A percentile compares a stretch with the other conserved stretches of the same genome.
Conservation (phyloP, 345 rosid genomes). For the Bruguiera parviflora region DNA sequence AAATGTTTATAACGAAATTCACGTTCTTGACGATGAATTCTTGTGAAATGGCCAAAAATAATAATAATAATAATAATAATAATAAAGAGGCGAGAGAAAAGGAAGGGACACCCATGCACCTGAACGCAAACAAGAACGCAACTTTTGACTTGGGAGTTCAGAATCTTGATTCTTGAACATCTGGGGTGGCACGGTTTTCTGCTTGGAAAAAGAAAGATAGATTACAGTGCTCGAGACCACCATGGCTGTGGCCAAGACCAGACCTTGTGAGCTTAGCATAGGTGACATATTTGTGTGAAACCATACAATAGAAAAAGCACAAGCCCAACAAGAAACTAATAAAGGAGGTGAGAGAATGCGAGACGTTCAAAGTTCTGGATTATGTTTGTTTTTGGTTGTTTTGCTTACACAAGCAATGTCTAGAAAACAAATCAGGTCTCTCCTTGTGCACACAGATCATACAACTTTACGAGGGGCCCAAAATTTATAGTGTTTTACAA, state of each 20-base stretch:
- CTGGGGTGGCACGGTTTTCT: conserved; percentile 1
- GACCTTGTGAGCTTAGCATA: conserved; percentile 39
- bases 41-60: background rate
- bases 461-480: too few species aligned
- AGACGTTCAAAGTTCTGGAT: too few species aligned
- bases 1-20: background rate
- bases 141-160: conserved; percentile 10
- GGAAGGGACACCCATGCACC: conserved; percentile 31
- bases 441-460: too few species aligned
- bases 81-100: background rate
- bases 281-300: conserved; percentile 11
- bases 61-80: too few species aligned
- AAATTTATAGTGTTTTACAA: too few species aligned
- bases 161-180: conserved; percentile 24
- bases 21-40: too few species aligned
- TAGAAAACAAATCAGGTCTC: too few species aligned
- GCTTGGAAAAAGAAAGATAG: conserved; percentile 60
- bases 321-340: background rate
- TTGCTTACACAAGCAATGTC: too few species aligned
- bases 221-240: conserved; percentile 70
- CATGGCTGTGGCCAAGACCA: conserved; percentile 80
- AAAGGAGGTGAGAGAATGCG: background rate
- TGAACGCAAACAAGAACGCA: conserved; percentile 61
- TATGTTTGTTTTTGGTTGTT: too few species aligned
- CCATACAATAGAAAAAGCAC: background rate